Evolutionary conservation across 768 basidiomycete genomes (phyloP), one percentile per base, ranked within the genome.

Genomic region (Trametes punicea): DNA sequence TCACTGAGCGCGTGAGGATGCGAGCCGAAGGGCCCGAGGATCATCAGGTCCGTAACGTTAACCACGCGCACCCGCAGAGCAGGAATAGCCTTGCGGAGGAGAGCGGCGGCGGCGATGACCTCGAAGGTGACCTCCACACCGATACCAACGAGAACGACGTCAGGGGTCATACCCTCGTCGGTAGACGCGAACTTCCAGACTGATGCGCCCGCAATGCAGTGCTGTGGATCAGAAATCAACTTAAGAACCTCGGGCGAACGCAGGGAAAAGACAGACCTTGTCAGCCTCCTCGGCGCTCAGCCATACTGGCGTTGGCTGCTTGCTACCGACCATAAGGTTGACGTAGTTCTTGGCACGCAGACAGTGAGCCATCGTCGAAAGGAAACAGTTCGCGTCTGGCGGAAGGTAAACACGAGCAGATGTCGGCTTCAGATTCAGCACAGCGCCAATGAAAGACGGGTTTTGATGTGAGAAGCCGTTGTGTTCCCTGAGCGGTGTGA

Each of bases 381-480:
- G 73, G 73, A 88, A 84, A 65, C 88, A 88, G 68, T 95, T 94
- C 11, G 90, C 88, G 64, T 96, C 93, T n/a, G 93, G 90, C 0
- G 92, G 90, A 21, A 93, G 76, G 67, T 92, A 93, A 4, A 93
- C 88, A 2, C 91, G 81, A 0, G 86, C 86, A 55, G 83, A 75
- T 33, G 70, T 71, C 13, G 85, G 77, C 63, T 93, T 93, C 59
- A 95, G 73, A 63, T 84, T 82, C 55, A 95, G 79, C n/a, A 97
- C 80, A 0, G 88, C 87, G 20, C 89, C 87, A 62, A 96, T 93
- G 69, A 96, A 90, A 2, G 85, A 80, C 2, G 90, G 89, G 62
- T 90, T 88, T 68, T 94, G 90, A 64, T 93, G 91, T 15, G 89
- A 90, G 73, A 90, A 95, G 11, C 92, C 92, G 62, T 94, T 93